Base-by-base conservation (phyloP, 352 stramenopile genomes). In the Phytopythium chamaehyphon region DNA sequence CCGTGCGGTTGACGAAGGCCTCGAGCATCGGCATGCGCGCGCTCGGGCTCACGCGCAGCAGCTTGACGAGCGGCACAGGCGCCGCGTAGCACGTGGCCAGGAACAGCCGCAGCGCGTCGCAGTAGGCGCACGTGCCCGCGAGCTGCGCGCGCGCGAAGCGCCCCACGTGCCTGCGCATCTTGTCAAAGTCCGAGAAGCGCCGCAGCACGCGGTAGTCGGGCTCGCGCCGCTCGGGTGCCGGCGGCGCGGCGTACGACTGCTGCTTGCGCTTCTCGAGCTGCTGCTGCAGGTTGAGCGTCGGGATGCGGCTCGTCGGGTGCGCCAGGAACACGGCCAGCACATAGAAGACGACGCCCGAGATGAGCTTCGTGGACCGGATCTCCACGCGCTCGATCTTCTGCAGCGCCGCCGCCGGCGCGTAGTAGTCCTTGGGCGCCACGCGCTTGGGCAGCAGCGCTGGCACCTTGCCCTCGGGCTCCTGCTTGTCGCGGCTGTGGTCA, bases 301-400 rank as follows among this genome's bases (percentile, higher is more conserved):
- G 75, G 50, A 86, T 79, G 26, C 70, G 70, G 42, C 55, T 78
- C 38, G 72, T 54, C 18, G 66, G 44, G 44, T 74, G 65, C 40
- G 66, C 51, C 40, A 84, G 24, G 59, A 73, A 86, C 36, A 86
- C 61, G 40, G 83, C 61, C 22, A 81, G 21, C 14, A 74, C 60
- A 47, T 81, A 81, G 55, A 64, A 79, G 0, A 62, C 60, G n/a
- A 83, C 69, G 26, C 69, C 64, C 9, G 61, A 48, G 28, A 73
- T 55, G 18, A 64, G 58, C 24, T 61, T 62, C 40, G 19, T 54
- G 28, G 54, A 33, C 33, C 47, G 55, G 58, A 83, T 77, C 54
- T 75, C 66, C 49, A 83, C 53, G 46, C 49, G 66, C 9, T 75
- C 65, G 49, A 79, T 71, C 19, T 48, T 62, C 42, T 61, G 56